Percentiles rank a stretch among this genome's conserved stretches.
Conservation (phyloP, 768 basidiomycete species). For the Trametes cinnabarina region DNA sequence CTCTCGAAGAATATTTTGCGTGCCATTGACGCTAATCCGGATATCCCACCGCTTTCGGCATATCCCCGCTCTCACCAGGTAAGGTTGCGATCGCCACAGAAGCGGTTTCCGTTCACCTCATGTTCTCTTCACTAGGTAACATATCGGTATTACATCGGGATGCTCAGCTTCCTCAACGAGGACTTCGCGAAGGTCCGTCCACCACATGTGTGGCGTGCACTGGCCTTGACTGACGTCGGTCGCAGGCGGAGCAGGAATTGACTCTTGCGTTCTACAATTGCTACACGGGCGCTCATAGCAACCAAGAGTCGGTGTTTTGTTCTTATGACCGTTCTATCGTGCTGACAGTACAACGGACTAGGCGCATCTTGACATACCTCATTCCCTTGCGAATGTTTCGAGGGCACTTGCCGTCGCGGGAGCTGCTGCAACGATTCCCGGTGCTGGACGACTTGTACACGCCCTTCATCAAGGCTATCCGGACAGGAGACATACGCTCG, state of each 20-base stretch:
- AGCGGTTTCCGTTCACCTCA: slow-evolving; percentile 1
- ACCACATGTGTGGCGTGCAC: neutral
- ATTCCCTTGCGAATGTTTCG: slow-evolving; percentile 86
- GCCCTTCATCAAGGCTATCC: slow-evolving; percentile 81
- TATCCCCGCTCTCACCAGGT: slow-evolving; percentile 90
- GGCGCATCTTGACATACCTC: slow-evolving; percentile 88
- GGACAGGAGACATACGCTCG: slow-evolving; percentile 68
- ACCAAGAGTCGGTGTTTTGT: slow-evolving; percentile 70
- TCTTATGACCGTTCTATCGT: neutral
- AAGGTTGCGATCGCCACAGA: slow-evolving; percentile 12
- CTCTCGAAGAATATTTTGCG: slow-evolving; percentile 89
- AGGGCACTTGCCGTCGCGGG: slow-evolving; percentile 78
- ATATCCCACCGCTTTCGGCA: slow-evolving; percentile 71
- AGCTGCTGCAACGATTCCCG: slow-evolving; percentile 71
- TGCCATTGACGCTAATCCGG: slow-evolving; percentile 80
- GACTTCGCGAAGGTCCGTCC: slow-evolving; percentile 72
- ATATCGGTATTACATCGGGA: slow-evolving; percentile 91
- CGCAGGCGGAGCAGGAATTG: slow-evolving; percentile 80
- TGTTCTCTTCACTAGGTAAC: slow-evolving; percentile 63
- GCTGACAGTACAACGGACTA: slow-evolving; percentile 29
- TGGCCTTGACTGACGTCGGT: neutral
- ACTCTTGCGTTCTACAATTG: slow-evolving; percentile 86
- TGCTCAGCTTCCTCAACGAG: slow-evolving; percentile 92
- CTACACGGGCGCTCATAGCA: slow-evolving; percentile 61
- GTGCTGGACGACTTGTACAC: slow-evolving; percentile 67